A percentile compares a stretch with the other conserved stretches of the same genome.
Conservation (phyloP, 2,329 filamentous ascomycete species). For the Cytospora mali region DNA sequence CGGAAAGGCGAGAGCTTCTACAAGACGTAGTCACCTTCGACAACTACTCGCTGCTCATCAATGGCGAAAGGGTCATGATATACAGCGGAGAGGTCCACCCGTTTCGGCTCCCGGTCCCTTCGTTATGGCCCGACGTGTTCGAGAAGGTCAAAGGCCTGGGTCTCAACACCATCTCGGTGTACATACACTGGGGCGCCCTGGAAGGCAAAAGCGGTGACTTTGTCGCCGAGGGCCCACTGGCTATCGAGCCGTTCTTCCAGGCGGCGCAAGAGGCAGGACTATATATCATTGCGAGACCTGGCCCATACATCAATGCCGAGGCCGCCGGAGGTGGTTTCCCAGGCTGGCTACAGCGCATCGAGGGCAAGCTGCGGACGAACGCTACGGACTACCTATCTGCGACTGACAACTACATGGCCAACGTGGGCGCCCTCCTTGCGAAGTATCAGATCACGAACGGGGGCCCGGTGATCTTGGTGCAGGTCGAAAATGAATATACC, state of each 20-base stretch:
- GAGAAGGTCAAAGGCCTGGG: conserved; percentile 75
- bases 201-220: conserved; percentile 70
- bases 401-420: conserved; percentile 62
- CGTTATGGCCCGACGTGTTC: conserved; percentile 64
- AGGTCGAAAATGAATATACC: conserved; percentile 73
- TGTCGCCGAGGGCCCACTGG: conserved; percentile 67
- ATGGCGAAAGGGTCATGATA: conserved; percentile 67
- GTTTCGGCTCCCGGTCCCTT: conserved; percentile 45
- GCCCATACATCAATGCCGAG: conserved; percentile 51
- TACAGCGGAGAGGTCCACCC: conserved; percentile 71
- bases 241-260: conserved; percentile 69
- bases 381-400: conserved; percentile 60
- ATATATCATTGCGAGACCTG: conserved; percentile 61
- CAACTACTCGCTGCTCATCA: conserved; percentile 65
- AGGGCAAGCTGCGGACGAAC: conserved; percentile 59
- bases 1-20: conserved; percentile 24
- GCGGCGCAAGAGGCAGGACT: conserved; percentile 68
- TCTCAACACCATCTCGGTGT: conserved; percentile 73
- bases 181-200: conserved; percentile 70
- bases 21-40: conserved; percentile 61
- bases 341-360: conserved; percentile 68
- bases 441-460: conserved; percentile 74
- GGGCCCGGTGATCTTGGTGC: conserved; percentile 69
- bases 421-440: conserved; percentile 63
- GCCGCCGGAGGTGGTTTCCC: conserved; percentile 70